Percentiles rank a stretch among this genome's conserved stretches.
Evolutionary conservation across 2,329 filamentous ascomycete species (phyloP).

Genomic region (Pseudocercospora crystallina): DNA sequence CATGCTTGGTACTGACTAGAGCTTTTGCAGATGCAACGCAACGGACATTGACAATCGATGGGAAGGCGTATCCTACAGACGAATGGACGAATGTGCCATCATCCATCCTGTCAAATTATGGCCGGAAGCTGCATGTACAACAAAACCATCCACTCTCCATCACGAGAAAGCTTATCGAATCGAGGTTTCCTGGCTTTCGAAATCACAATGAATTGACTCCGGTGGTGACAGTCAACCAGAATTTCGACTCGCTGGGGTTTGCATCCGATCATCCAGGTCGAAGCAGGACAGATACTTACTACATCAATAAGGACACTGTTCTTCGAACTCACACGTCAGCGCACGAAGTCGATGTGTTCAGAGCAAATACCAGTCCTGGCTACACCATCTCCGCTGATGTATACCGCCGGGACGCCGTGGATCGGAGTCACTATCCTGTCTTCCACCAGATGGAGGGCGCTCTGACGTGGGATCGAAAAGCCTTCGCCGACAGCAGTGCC

Average conservation of each 20-base stretch:
- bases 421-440: slow-evolving; percentile 90
- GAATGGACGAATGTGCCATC: slow-evolving; percentile 81
- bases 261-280: slow-evolving; percentile 84
- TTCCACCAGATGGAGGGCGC: slow-evolving; percentile 99
- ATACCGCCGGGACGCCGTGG: slow-evolving; percentile 91
- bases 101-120: slow-evolving; percentile 71
- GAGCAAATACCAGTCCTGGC: slow-evolving; percentile 68
- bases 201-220: slow-evolving; percentile 79
- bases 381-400: slow-evolving; percentile 94
- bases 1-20: not conserved
- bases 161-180: slow-evolving; percentile 88
- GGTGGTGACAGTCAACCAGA: slow-evolving; percentile 79
- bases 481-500: slow-evolving; percentile 52
- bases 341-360: slow-evolving; percentile 82
- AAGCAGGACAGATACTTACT: slow-evolving; percentile 89
- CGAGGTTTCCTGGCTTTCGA: slow-evolving; percentile 75
- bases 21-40: slow-evolving; percentile 9
- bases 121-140: slow-evolving; percentile 82
- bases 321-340: slow-evolving; percentile 92
- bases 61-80: slow-evolving; percentile 66
- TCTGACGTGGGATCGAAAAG: slow-evolving; percentile 76
- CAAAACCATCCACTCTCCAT: slow-evolving; percentile 87
- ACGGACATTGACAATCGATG: slow-evolving; percentile 58
- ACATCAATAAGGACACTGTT: slow-evolving; percentile 80
- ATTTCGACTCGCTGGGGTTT: slow-evolving; percentile 97